phyloP scores from a whole-genome alignment of 1,284 basidiomycete species.

The Phylloporus gajari region DNA sequence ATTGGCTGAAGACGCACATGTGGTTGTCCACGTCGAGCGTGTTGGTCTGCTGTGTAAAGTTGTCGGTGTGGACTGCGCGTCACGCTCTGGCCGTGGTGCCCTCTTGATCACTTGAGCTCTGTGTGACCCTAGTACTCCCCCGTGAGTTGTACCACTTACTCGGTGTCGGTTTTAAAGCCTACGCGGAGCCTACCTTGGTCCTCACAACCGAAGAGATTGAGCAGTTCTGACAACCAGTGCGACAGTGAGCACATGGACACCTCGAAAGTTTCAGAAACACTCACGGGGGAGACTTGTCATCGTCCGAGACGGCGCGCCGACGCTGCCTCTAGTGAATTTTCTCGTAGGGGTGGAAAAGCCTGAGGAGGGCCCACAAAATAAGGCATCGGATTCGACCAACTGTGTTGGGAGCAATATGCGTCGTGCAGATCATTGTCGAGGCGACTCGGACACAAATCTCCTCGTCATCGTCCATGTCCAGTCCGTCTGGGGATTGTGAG shows the following conservation, averaged over 20 bases:
- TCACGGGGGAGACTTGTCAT: conserved; percentile 38
- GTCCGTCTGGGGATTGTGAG: conserved; percentile 58
- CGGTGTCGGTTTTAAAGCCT: conserved; percentile 50
- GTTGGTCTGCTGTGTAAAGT: conserved; percentile 98
- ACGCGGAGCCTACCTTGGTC: conserved; percentile 63
- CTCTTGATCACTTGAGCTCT: conserved; percentile 60
- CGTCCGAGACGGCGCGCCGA: conserved; percentile 28
- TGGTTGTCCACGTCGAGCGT: conserved; percentile 97
- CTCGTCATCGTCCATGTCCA: conserved; percentile 70
- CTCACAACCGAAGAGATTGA: conserved; percentile 83
- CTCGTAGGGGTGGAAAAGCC: conserved; percentile 33
- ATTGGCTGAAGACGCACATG: conserved; percentile 69
- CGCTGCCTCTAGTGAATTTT: conserved; percentile 45
- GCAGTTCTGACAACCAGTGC: conserved; percentile 79
- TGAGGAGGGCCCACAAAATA: conserved; percentile 38
- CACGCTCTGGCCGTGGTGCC: conserved; percentile 77
- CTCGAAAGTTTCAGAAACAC: conserved; percentile 10
- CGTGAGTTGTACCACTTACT: conserved; percentile 41
- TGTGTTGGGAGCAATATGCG: conserved; percentile 52
- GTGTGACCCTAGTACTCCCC: not conserved
- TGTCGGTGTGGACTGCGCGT: conserved; percentile 83
- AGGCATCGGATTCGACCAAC: conserved; percentile 40
- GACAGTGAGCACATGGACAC: not conserved
- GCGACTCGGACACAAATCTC: conserved; percentile 56
- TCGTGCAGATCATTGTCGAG: conserved; percentile 67